phyloP scores from a whole-genome alignment of 805 yeast genomes.

The Jamesozyma spencerorum region DNA sequence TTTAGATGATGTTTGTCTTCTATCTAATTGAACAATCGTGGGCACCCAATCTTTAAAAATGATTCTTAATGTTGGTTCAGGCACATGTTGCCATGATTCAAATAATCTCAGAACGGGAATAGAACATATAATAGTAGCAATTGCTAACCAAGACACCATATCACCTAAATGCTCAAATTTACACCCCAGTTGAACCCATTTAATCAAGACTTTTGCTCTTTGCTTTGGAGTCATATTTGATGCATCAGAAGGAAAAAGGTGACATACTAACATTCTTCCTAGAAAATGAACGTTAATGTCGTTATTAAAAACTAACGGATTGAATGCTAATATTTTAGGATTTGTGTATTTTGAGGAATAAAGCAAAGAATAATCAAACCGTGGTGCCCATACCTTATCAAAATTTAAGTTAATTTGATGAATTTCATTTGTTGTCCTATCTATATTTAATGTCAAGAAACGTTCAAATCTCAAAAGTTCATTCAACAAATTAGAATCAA shows the following conservation, averaged over 20 bases:
- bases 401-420: conserved; percentile 59
- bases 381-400: conserved; percentile 67
- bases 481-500: conserved; percentile 1
- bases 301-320: conserved; percentile 73
- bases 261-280: conserved; percentile 60
- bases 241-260: conserved; percentile 39
- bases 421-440: conserved; percentile 52
- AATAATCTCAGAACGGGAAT: conserved; percentile 69
- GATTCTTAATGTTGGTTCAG: conserved; percentile 46
- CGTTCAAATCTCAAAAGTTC: conserved; percentile 31
- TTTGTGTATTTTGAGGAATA: conserved; percentile 37
- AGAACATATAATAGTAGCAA: conserved; percentile 74
- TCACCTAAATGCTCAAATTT: conserved; percentile 73
- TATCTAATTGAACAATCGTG: conserved; percentile 78
- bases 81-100: conserved; percentile 66
- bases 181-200: conserved; percentile 82
- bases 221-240: conserved; percentile 13
- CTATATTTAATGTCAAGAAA: conserved; percentile 48
- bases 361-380: conserved; percentile 65
- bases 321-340: conserved; percentile 34
- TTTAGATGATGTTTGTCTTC: conserved; percentile 55
- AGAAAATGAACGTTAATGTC: conserved; percentile 62
- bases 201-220: conserved; percentile 59
- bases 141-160: conserved; percentile 90
- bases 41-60: conserved; percentile 86